Evolutionary conservation across 306 rosid genomes (phyloP), one percentile per base, ranked within the genome.

Genomic region (Delonix regia): DNA sequence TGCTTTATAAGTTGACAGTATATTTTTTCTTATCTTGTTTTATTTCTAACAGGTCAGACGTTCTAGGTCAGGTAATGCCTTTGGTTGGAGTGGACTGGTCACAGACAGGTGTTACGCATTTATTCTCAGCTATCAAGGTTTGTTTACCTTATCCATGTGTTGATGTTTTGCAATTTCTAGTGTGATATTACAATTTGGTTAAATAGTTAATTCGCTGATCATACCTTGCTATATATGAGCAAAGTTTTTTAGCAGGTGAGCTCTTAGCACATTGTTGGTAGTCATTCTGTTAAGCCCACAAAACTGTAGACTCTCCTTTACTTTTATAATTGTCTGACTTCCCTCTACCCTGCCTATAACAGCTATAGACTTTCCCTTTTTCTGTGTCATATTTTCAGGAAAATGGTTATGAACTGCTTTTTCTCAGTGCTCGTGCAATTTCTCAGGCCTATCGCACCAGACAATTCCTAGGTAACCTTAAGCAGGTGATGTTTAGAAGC

Each of bases 21-120:
- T 38, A 62, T 67, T 79, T 73, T 42, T 62, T 38, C 56, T 61
- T 70, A 21, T 83, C 70, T 42, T 74, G 72, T 76, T 70, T 70
- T 70, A 65, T 67, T 41, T 72, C 47, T 79, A 73, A 49, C 86
- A 96, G 99, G 78, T 96, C 99, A 47, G 98, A 96, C 77, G 98
- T 96, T 86, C 91, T 96, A n/a, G 99, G 98, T 71, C 99, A 96
- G 86, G 91, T 96, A 93, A 96, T 96, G 99, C 99, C 99, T 62
- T 70, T 96, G 89, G 98, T 96, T 80, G 99, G 99, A 67, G 82
- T 93, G 62, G 99, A 96, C 80, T 96, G 99, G 99, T 96, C 99
- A 76, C 99, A 96, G 71, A 88, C 92, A 53, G 99, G 99, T 49
- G 99, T 96, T 78, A 83, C 99, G 25, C 94, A 91, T 85, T 91